Conservation (phyloP, 306 rosid genomes). For the Vigna angularis region DNA sequence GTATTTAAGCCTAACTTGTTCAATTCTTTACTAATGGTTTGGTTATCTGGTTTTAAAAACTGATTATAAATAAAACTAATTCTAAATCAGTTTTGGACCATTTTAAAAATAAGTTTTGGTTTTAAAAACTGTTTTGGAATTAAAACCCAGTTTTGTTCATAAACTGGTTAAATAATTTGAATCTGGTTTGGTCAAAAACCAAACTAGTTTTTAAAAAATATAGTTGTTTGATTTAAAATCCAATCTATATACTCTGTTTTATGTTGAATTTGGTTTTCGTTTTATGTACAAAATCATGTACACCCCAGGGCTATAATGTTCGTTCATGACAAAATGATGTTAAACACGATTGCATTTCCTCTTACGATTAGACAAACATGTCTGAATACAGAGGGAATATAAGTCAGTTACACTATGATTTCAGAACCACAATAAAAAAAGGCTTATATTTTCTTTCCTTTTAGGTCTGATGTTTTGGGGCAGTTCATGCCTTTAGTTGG, state of each 20-base stretch:
- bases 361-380: conserved; percentile 18
- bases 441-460: conserved; percentile 34
- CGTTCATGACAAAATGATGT: conserved; percentile 17
- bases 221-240: neutral
- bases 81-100: neutral
- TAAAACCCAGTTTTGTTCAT: neutral
- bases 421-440: conserved; percentile 25
- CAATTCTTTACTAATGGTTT: neutral
- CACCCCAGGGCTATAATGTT: neutral
- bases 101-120: neutral
- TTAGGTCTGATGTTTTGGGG: conserved; percentile 97
- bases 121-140: neutral
- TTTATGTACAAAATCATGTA: neutral
- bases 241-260: neutral
- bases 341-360: conserved; percentile 31
- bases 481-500: conserved; percentile 99
- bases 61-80: neutral
- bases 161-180: neutral
- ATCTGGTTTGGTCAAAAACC: neutral
- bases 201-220: neutral
- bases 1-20: neutral
- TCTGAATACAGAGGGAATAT: neutral
- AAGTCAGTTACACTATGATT: conserved; percentile 28
- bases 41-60: neutral
- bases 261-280: neutral